Base-by-base conservation (phyloP, 352 stramenopile genomes). In the Phytopythium helicoides region DNA sequence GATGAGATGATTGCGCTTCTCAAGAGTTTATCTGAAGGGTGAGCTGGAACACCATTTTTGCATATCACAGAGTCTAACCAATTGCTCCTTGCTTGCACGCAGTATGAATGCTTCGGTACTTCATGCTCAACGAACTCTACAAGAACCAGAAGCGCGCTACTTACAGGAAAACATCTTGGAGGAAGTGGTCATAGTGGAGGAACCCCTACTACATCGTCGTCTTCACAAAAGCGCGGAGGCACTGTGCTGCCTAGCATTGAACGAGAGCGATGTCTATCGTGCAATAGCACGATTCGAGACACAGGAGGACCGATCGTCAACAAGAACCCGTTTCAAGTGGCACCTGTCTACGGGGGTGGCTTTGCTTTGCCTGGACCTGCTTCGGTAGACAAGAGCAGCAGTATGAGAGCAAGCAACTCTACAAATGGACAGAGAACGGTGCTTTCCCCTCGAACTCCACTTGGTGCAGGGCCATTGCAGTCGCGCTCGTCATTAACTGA, bases 91-190 rank as follows among this genome's bases (percentile, higher is more conserved):
- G 3, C 47, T 8, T 47, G 9, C 23, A 12, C 7, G 64, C 33
- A 86, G 77, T 50, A 92, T 92, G 81, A 89, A 86, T 48, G 78
- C 78, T n/a, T 92, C 81, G 9, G 81, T 92, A 11, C 57, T 83
- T 18, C 73, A 87, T 23, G 81, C 81, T 9, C 79, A 92, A 40
- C 76, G 71, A 34, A 71, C 66, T 14, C 60, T 87, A 38, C 74
- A 70, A 25, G 82, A 89, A 25, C 71, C 81, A 0, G 83, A 94
- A 83, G 68, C 8, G 83, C 83, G 18, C 83, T 87, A 40, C 73
- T 94, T 38, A 91, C 79, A 7, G 72, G 81, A 18, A 94, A 94
- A 35, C 76, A 86, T 54, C 63, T 70, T 0, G 62, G 56, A 19
- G 57, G 28, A 15, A 16, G 8, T 10, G 23, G 45, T 26, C 38